A percentile compares a stretch with the other conserved stretches of the same genome.
These are phyloP conservation scores for Didymella exigua DNA, from an alignment of 2,329 filamentous ascomycete genomes.

Conservation along the genomic window DNA sequence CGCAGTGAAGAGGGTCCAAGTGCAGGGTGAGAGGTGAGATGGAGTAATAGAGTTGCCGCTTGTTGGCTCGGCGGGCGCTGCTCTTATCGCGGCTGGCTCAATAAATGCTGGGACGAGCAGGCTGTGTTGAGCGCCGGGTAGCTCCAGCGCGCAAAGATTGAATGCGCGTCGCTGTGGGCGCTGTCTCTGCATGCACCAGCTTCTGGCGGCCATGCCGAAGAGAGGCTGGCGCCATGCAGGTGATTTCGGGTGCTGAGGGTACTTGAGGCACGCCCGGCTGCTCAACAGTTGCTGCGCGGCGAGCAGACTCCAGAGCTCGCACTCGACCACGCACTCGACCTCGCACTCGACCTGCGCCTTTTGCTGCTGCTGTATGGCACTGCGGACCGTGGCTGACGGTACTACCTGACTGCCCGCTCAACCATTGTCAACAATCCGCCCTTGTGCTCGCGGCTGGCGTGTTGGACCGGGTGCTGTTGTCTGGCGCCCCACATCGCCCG, in stretches of 20 bases:
- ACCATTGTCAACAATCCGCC: not conserved
- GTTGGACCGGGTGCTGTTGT: conserved; percentile 2
- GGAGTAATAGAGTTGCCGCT: conserved; percentile 11
- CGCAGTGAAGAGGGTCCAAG: conserved; percentile 1
- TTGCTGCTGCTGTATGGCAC: too few species aligned
- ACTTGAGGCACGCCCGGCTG: conserved; percentile 11
- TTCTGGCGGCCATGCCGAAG: conserved; percentile 8
- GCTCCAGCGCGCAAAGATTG: too few species aligned
- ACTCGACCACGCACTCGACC: too few species aligned
- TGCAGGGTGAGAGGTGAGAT: conserved; percentile 5
- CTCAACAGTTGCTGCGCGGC: not conserved
- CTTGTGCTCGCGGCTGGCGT: not conserved
- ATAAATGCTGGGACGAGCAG: conserved; percentile 10
- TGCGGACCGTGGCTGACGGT: too few species aligned
- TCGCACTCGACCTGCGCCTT: too few species aligned
- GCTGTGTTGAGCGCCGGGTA: conserved; percentile 16
- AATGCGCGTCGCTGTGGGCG: not conserved
- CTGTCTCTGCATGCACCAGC: conserved; percentile 8
- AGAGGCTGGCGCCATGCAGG: conserved; percentile 6
- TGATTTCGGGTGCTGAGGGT: conserved; percentile 8
- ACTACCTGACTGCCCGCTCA: too few species aligned
- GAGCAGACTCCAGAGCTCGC: too few species aligned
- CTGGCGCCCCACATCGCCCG: conserved; percentile 13
- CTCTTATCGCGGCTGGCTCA: conserved; percentile 18
- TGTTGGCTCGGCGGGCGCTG: not conserved